Evolutionary conservation across 2,329 filamentous ascomycete genomes (phyloP), one percentile per base, ranked within the genome.

Genomic region (Colletotrichum destructivum): DNA sequence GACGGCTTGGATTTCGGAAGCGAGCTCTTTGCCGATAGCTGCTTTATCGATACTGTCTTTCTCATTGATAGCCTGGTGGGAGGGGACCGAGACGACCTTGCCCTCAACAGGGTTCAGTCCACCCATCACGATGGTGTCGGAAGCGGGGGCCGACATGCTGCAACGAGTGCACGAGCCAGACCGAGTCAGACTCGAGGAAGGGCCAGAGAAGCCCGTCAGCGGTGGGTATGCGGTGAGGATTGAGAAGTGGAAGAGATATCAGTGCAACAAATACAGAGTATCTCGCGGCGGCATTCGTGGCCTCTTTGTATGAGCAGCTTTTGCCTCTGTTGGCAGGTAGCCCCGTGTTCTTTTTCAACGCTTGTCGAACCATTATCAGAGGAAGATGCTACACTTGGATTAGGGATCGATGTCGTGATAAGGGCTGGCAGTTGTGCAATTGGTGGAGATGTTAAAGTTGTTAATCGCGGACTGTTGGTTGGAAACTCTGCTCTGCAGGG

Each of bases 61-160:
- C 76, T 82, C 79, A 67, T 80, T 75, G 73, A 80, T 77, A 6
- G 66, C 76, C 9, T 73, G 13, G 46, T 81, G 77, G 69, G 70
- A 78, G 7, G 80, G 79, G 16, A 78, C 74, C 12, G 76, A 61
- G 51, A 78, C 73, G 59, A 78, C 75, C 67, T 80, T 78, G 11
- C 77, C 77, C 73, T 79, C 78, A 47, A 77, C 72, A 5, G 78
- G 69, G 75, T 81, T 77, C 38, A 62, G 62, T 26, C 54, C 62
- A n/a, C 76, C 78, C 42, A 77, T 71, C 62, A 78, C 69, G n/a
- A 78, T 74, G 42, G 72, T 72, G 46, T 79, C 56, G 75, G 61
- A 23, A 47, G 40, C 66, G 31, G 13, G 63, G 42, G 26, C 51
- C 63, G 16, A 31, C 47, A 35, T 52, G 4, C 54, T 2, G 26